Evolutionary conservation across 2,329 filamentous ascomycete genomes (phyloP).

Genomic region (Colletotrichum brevisporum): DNA sequence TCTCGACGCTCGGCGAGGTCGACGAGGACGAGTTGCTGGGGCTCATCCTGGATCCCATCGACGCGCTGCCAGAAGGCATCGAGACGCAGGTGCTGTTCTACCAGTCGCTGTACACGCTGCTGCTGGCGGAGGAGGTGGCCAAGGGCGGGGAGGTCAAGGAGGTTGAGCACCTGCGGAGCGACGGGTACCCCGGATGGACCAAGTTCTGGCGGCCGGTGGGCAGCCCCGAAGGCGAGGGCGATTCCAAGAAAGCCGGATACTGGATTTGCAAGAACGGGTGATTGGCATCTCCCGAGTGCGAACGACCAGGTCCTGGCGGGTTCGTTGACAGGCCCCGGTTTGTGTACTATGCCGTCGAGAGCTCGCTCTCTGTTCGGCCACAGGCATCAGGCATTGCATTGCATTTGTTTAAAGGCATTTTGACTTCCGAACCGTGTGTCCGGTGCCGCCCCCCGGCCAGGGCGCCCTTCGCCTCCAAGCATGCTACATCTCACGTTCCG

Average conservation of each 20-base stretch:
- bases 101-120: constrained; percentile 36
- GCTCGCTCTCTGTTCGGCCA: constrained; percentile 3
- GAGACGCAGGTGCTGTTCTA: constrained; percentile 38
- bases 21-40: constrained; percentile 28
- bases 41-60: constrained; percentile 29
- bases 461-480: constrained; percentile 2
- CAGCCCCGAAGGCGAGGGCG: not conserved
- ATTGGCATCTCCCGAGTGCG: not conserved
- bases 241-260: constrained; percentile 26
- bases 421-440: constrained; percentile 19
- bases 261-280: constrained; percentile 40
- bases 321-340: constrained; percentile 18
- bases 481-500: not conserved
- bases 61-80: constrained; percentile 20
- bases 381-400: constrained; percentile 14
- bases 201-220: constrained; percentile 39
- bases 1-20: constrained; percentile 38
- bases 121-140: constrained; percentile 20
- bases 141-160: constrained; percentile 26
- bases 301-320: not conserved
- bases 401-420: constrained; percentile 30
- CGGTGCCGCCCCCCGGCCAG: constrained; percentile 1
- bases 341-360: constrained; percentile 15
- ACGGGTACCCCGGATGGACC: constrained; percentile 38
- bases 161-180: constrained; percentile 34